These are phyloP conservation scores for Tuber magnatum DNA, from an alignment of 495 filamentous ascomycete genomes.

Conservation along the genomic window DNA sequence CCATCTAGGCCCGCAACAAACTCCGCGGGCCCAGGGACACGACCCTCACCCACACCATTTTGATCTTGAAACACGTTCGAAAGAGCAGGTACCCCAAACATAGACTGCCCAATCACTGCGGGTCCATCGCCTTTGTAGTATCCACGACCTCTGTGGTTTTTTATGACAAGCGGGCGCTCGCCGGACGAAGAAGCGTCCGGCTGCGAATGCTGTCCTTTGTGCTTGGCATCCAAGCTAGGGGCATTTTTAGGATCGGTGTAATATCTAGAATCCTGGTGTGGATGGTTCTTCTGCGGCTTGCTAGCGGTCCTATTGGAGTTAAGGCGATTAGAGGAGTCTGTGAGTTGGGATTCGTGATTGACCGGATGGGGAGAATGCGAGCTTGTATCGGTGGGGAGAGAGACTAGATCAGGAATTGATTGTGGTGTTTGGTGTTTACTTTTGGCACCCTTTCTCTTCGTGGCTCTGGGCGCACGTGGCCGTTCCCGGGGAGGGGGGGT, in stretches of 20 bases:
- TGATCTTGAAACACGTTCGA: neutral
- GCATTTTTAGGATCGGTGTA: neutral
- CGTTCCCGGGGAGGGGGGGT: slow-evolving; percentile 8
- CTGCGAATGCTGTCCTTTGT: neutral
- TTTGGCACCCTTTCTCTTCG: slow-evolving; percentile 9
- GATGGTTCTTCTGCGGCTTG: neutral
- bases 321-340: slow-evolving; percentile 7
- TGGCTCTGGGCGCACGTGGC: slow-evolving; percentile 7
- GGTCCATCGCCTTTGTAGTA: neutral
- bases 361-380: slow-evolving; percentile 7
- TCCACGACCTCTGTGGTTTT: slow-evolving; percentile 11
- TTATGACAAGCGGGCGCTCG: slow-evolving; percentile 5
- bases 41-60: slow-evolving; percentile 5
- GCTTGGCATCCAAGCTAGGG: neutral
- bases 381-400: neutral
- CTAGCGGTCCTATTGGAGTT: neutral
- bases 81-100: neutral
- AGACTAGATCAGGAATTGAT: neutral
- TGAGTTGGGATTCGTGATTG: slow-evolving; percentile 6
- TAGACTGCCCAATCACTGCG: neutral
- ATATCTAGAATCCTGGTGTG: neutral
- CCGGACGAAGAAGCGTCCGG: neutral
- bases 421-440: neutral
- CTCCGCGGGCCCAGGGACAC: slow-evolving; percentile 21
- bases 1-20: slow-evolving; percentile 29